Base-by-base conservation (phyloP, 768 basidiomycete species). In the Phaeotremella skinneri region DNA sequence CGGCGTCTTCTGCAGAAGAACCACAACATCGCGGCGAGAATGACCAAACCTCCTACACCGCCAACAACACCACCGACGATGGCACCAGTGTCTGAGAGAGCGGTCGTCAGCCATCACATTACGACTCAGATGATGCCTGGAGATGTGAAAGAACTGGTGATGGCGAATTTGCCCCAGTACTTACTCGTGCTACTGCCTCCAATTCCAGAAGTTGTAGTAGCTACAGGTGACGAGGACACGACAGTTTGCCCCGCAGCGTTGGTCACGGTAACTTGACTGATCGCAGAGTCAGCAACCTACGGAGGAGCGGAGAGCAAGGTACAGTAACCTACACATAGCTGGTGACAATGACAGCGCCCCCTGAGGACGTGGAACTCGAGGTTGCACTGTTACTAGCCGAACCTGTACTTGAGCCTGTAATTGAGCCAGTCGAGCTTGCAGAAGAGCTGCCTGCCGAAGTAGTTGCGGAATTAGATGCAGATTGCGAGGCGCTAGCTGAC, bases 41-140 rank as follows among this genome's bases (percentile, higher is more conserved):
- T 27, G 34, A 63, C 64, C 13, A 73, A 48, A 47, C 69, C 72
- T 29, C 61, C 68, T 20, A 72, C 68, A 41, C 70, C 70, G 2
- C 68, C 70, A 34, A 72, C 68, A 9, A 72, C 68, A 34, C 67
- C 69, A 25, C 67, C 67, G 34, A 56, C 63, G 45, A 73, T 72
- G 4, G 72, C 74, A n/a, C 72, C 72, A 31, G 55, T 59, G 47
- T 65, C 67, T 68, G 17, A 14, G 9, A 23, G 20, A 26, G 11
- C n/a, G 17, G 21, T n/a, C 11, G 11, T 7, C 17, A 20, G 37
- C 13, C n/a, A 11, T 41, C n/a, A 11, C 13, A 11, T 41, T 41
- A 11, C 11, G n/a, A 11, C 37, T 41, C 13, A 41, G 37, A 11
- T 41, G 37, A 41, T 11, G 37, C 11, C 13, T n/a, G 11, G 37